These are phyloP conservation scores for Suhomyces prunicola DNA, from an alignment of 805 yeast genomes.

Conservation along the genomic window DNA sequence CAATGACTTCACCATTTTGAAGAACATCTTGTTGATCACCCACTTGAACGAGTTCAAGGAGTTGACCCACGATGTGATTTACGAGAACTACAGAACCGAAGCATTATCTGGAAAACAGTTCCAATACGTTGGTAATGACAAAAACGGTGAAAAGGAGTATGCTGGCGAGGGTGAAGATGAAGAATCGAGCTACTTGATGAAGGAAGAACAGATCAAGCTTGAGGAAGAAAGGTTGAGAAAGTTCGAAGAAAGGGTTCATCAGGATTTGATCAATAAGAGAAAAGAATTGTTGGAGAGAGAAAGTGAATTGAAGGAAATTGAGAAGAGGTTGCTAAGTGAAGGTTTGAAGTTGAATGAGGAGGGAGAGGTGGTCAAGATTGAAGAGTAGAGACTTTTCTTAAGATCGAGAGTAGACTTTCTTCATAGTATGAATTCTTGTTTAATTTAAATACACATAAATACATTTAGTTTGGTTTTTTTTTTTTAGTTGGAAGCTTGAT, in stretches of 20 bases:
- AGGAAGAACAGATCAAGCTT: constrained; percentile 84
- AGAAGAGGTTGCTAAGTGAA: constrained; percentile 61
- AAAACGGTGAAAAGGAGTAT: constrained; percentile 7
- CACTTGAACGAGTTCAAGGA: constrained; percentile 89
- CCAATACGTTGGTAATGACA: constrained; percentile 30
- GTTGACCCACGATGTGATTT: constrained; percentile 78
- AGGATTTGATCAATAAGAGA: constrained; percentile 75
- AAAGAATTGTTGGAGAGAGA: constrained; percentile 83
- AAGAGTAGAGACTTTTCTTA: constrained; percentile 6
- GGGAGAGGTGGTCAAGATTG: constrained; percentile 32
- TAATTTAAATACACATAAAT: neutral
- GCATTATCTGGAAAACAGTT: constrained; percentile 66
- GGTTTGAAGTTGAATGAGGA: constrained; percentile 43
- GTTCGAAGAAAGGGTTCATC: constrained; percentile 86
- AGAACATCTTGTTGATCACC: constrained; percentile 75
- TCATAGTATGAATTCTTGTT: neutral
- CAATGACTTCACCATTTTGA: constrained; percentile 76
- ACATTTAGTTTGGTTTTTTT: neutral
- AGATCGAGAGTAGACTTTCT: neutral
- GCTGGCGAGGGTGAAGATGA: constrained; percentile 9
- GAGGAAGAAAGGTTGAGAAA: constrained; percentile 87
- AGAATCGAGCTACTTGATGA: constrained; percentile 40
- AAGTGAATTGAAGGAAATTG: constrained; percentile 79
- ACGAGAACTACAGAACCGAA: constrained; percentile 87
- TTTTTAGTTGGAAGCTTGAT: constrained; percentile 20